Evolutionary conservation across 345 rosid genomes (phyloP).

Genomic region (Eucalyptus caleyi): DNA sequence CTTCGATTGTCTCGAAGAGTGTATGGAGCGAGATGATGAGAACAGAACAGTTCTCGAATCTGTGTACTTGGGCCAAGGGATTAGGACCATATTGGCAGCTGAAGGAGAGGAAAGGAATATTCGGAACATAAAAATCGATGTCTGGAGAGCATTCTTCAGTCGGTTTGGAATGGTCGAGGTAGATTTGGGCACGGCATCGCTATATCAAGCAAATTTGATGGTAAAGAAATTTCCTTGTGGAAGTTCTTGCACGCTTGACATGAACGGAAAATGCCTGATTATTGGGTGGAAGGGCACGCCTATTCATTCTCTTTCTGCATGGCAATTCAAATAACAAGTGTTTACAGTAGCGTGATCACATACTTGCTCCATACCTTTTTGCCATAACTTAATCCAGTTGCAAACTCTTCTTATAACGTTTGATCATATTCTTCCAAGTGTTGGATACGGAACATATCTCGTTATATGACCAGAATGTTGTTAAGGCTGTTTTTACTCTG

Average conservation of each 20-base stretch:
- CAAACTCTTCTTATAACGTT: neutral
- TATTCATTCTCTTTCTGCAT: constrained; percentile 9
- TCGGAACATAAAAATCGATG: constrained; percentile 6
- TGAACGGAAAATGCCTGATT: constrained; percentile 8
- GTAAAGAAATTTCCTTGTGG: neutral
- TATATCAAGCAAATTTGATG: constrained; percentile 10
- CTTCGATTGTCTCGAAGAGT: constrained; percentile 14
- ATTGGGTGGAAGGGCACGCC: constrained; percentile 23
- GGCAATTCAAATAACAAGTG: neutral
- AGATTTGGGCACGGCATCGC: constrained; percentile 5
- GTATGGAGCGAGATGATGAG: constrained; percentile 2
- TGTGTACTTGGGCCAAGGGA: neutral
- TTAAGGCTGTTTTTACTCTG: neutral
- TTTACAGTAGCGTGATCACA: neutral
- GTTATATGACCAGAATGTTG: neutral
- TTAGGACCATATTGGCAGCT: constrained; percentile 3
- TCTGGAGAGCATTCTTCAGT: constrained; percentile 11
- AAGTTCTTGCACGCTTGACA: constrained; percentile 6
- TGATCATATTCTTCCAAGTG: neutral
- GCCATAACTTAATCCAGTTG: rapidly evolving
- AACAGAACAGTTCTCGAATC: neutral
- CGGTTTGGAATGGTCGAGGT: constrained; percentile 12
- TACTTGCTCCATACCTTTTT: neutral
- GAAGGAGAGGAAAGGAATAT: constrained; percentile 16
- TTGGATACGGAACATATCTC: neutral